Evolutionary conservation across 1,139 yeast genomes (phyloP).

Genomic region (Blastobotrys proliferans): DNA sequence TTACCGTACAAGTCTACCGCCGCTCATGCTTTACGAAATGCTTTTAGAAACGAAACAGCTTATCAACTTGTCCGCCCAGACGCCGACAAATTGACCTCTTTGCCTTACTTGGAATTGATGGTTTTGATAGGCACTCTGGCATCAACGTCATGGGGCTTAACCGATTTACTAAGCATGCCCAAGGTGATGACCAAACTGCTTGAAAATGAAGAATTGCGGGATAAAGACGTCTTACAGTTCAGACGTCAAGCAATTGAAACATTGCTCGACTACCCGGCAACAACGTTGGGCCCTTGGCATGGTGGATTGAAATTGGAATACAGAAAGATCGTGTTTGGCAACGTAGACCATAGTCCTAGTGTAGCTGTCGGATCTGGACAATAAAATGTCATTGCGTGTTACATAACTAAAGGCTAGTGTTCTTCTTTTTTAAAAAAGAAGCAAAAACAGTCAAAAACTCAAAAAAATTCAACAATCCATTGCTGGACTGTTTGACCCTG

Average conservation of each 20-base stretch:
- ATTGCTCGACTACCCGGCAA: conserved; percentile 18
- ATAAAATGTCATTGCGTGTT: too few species aligned
- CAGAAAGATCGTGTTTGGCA: conserved; percentile 19
- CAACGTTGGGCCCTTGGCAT: conserved; percentile 24
- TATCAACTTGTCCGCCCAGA: conserved; percentile 16
- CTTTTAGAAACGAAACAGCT: conserved; percentile 15
- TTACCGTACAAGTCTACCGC: conserved; percentile 18
- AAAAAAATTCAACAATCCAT: conserved; percentile 12
- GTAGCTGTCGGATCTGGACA: too few species aligned
- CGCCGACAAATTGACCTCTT: conserved; percentile 18
- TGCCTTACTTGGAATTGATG: conserved; percentile 25
- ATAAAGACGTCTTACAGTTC: conserved; percentile 20
- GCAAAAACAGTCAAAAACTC: too few species aligned
- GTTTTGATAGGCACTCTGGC: conserved; percentile 20
- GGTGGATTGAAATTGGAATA: conserved; percentile 22
- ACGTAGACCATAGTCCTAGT: too few species aligned
- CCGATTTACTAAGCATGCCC: conserved; percentile 26
- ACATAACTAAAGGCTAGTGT: too few species aligned
- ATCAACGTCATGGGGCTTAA: conserved; percentile 22
- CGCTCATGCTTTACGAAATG: conserved; percentile 20
- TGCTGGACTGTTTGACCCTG: too few species aligned
- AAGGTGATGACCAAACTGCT: conserved; percentile 26
- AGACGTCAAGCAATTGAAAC: conserved; percentile 25
- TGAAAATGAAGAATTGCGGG: conserved; percentile 21
- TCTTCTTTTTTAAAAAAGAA: too few species aligned